Evolutionary conservation across 805 yeast genomes (phyloP).

Genomic region (Saturnispora halmiae): DNA sequence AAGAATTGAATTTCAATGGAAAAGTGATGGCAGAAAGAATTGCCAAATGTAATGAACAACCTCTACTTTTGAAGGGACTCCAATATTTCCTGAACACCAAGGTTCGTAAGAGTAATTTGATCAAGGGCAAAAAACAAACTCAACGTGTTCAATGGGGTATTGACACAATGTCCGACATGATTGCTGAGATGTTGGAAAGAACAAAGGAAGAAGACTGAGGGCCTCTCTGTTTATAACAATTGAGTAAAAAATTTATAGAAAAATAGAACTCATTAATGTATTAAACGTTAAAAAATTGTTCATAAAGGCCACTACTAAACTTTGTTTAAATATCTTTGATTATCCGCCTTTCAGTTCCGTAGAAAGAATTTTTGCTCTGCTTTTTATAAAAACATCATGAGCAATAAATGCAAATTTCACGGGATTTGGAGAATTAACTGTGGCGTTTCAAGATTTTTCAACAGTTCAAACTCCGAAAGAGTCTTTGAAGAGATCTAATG

Average conservation of each 20-base stretch:
- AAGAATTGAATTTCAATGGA: slow-evolving; percentile 29
- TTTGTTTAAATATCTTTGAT: too few species aligned
- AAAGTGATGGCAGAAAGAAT: slow-evolving; percentile 28
- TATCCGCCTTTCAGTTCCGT: too few species aligned
- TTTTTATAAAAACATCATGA: background rate
- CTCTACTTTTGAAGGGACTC: slow-evolving; percentile 54
- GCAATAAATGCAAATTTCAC: slow-evolving; percentile 1
- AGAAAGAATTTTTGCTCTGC: too few species aligned
- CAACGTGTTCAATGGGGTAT: slow-evolving; percentile 62
- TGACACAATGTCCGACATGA: slow-evolving; percentile 43
- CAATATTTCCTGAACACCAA: slow-evolving; percentile 47
- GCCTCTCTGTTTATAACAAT: too few species aligned
- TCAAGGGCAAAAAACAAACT: slow-evolving; percentile 45
- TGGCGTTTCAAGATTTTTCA: background rate
- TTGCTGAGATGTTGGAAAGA: slow-evolving; percentile 30
- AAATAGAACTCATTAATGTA: too few species aligned
- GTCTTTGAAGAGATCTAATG: background rate
- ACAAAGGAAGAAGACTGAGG: slow-evolving; percentile 5
- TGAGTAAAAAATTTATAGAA: background rate
- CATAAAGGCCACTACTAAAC: too few species aligned
- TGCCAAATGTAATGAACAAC: slow-evolving; percentile 49
- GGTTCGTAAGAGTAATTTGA: slow-evolving; percentile 37
- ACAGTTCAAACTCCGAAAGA: slow-evolving; percentile 7
- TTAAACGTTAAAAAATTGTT: too few species aligned
- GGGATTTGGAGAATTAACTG: slow-evolving; percentile 2